Percentiles rank a stretch among this genome's conserved stretches.
phyloP scores from a whole-genome alignment of 2,329 filamentous ascomycete species.

The Pseudogymnoascus sp. region DNA sequence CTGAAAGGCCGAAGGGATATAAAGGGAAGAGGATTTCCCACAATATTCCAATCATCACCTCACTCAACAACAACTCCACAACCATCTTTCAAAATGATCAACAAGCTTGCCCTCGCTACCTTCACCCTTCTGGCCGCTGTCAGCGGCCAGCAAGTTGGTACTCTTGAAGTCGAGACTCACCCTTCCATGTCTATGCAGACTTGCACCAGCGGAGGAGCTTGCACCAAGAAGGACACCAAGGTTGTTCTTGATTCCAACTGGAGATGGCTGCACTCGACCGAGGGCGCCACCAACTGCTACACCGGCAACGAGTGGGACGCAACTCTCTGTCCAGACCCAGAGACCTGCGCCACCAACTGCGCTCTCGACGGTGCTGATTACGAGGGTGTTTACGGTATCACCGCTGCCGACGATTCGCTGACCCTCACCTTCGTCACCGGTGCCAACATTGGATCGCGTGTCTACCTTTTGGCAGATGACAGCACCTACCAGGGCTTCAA shows the following conservation, averaged over 20 bases:
- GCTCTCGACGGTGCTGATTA: constrained; percentile 44
- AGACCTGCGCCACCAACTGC: constrained; percentile 38
- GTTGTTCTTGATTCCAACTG: constrained; percentile 45
- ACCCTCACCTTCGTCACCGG: constrained; percentile 46
- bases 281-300: constrained; percentile 27
- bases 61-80: constrained; percentile 1
- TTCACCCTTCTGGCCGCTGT: constrained; percentile 33
- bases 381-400: constrained; percentile 40
- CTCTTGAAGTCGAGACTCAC: constrained; percentile 35
- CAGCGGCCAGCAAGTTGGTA: constrained; percentile 38
- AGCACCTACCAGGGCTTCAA: constrained; percentile 55
- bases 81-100: constrained; percentile 8
- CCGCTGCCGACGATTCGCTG: constrained; percentile 39
- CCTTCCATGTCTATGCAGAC: constrained; percentile 40
- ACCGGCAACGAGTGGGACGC: constrained; percentile 33
- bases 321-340: constrained; percentile 33
- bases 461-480: constrained; percentile 54
- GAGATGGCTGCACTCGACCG: constrained; percentile 42
- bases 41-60: constrained; percentile 5
- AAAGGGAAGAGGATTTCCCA: constrained; percentile 2
- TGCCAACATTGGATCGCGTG: constrained; percentile 41
- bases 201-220: constrained; percentile 37
- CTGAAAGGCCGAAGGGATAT: background rate
- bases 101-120: constrained; percentile 16
- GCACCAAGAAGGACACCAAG: constrained; percentile 36